phyloP scores from a whole-genome alignment of 306 rosid genomes.

The Cucumis hystrix region DNA sequence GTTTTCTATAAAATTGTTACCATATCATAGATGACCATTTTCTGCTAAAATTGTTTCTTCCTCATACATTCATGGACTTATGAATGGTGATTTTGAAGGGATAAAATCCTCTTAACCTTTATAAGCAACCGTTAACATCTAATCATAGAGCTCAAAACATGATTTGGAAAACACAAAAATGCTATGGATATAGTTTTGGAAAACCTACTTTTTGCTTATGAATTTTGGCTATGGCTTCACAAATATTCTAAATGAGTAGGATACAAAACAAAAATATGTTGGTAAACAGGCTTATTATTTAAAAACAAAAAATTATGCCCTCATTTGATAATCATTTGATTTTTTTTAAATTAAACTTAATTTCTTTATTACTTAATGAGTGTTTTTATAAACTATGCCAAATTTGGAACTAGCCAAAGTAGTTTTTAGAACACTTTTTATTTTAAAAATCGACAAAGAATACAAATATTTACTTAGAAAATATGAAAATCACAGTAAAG shows the following conservation, averaged over 20 bases:
- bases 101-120: neutral
- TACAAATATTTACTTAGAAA: too few relatives aligned
- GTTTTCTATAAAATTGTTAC: neutral
- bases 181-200: neutral
- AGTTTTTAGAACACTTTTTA: too few relatives aligned
- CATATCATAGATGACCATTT: neutral
- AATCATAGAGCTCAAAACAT: neutral
- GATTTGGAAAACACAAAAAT: neutral
- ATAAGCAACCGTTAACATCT: neutral
- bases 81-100: neutral
- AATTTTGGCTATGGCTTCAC: neutral
- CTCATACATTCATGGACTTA: neutral
- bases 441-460: too few relatives aligned
- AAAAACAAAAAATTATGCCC: neutral
- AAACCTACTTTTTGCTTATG: neutral
- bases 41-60: neutral
- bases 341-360: too few relatives aligned
- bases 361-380: neutral
- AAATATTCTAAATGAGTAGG: neutral
- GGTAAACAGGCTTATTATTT: neutral
- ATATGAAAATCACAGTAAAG: too few relatives aligned
- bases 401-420: too few relatives aligned
- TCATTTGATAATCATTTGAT: too few relatives aligned
- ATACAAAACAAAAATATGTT: neutral
- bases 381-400: too few relatives aligned